These are phyloP conservation scores for Hyaloscypha bicolor DNA, from an alignment of 495 filamentous ascomycete species.

Conservation along the genomic window DNA sequence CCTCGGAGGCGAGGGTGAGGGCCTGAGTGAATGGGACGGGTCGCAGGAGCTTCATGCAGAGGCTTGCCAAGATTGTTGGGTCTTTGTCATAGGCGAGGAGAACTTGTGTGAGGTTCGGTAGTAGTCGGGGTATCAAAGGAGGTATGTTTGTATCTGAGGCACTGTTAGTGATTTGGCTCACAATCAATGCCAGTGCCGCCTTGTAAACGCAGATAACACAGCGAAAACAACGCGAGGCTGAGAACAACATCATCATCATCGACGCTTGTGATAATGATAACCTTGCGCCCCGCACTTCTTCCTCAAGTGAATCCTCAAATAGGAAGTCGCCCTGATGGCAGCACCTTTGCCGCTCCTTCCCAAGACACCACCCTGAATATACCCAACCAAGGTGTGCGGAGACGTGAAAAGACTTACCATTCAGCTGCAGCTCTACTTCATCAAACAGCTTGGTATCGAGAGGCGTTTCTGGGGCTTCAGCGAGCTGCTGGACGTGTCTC, in stretches of 20 bases:
- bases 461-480: conserved; percentile 38
- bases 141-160: conserved; percentile 28
- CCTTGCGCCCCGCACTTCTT: not conserved
- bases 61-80: conserved; percentile 48
- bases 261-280: not conserved
- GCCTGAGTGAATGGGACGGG: conserved; percentile 53
- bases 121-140: conserved; percentile 48
- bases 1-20: conserved; percentile 53
- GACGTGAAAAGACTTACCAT: conserved; percentile 35
- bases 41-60: conserved; percentile 55
- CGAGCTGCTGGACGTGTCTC: conserved; percentile 50
- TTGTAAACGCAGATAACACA: too few relatives aligned
- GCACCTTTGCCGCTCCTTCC: not conserved
- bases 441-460: conserved; percentile 53
- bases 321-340: too few relatives aligned
- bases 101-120: conserved; percentile 50
- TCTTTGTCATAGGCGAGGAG: conserved; percentile 52
- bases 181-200: not conserved
- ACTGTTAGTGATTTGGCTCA: not conserved
- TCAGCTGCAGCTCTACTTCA: conserved; percentile 56
- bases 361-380: not conserved
- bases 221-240: too few relatives aligned
- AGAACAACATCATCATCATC: not conserved
- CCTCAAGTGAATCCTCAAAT: not conserved
- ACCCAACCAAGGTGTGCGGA: not conserved